Base-by-base conservation (phyloP, 1,284 basidiomycete genomes). In the Vanrija sp. region DNA sequence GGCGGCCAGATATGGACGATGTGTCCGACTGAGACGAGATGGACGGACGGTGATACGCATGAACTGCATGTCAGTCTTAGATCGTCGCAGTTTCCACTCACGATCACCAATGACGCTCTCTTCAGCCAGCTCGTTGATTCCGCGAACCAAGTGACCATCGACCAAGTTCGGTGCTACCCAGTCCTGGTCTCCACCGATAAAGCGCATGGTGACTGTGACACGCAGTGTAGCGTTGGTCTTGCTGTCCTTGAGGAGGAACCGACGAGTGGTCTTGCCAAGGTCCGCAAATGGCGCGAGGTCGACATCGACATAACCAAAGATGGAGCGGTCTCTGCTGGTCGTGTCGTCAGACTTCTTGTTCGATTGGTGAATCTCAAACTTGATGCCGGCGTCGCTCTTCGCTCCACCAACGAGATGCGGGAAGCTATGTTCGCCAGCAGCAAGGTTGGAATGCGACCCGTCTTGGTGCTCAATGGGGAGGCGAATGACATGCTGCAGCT, bases 271-370 rank as follows among this genome's bases (percentile, higher is more conserved):
- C 26, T 54, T 60, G 0, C 74, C 74, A 26, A 62, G 65, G 19
- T 72, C 74, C 4, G 73, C 75, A 63, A 73, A 77, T 9, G 72
- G 65, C n/a, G 75, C 75, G 26, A 77, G 55, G 62, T 77, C 75
- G 26, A 76, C 55, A 54, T 76, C 65, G n/a, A 77, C 66, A 4
- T 61, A 63, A 2, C 75, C 75, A 57, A 73, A 74, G 1, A 65
- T 39, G 0, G 51, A 54, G 39, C 58, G 60, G 8, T 49, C 18
- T 43, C 43, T 60, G n/a, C 56, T 63, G 23, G 23, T 50, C 25
- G 43, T 51, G 18, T 52, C 23, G 14, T 14, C n/a, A 3, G 16
- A 28, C 23, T 23, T 19, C 43, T 14, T 42, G 43, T 16, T 46
- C 49, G 6, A 40, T 12, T 57, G 43, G 14, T 67, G 51, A 29